These are phyloP conservation scores for Chlamydomonas sp. DNA, from an alignment of 139 green algal genomes.

Conservation along the genomic window DNA sequence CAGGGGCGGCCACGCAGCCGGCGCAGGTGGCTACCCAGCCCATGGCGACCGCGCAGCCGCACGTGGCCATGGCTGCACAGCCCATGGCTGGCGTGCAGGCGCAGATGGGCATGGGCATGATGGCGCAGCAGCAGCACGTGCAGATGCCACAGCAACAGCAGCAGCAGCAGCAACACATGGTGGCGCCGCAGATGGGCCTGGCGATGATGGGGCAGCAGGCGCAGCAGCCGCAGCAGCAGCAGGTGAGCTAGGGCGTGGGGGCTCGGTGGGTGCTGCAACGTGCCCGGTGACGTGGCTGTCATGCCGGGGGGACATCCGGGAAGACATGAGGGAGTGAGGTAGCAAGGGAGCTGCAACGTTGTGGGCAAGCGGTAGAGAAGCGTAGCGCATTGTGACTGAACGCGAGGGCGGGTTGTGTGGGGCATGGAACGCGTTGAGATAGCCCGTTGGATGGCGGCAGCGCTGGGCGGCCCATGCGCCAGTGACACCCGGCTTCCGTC, in stretches of 20 bases:
- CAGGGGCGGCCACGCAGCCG: not conserved
- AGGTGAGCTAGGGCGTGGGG: not conserved
- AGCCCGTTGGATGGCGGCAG: no score
- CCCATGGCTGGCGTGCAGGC: not conserved
- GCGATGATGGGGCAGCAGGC: not conserved
- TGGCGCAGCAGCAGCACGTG: not conserved
- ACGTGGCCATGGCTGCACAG: not conserved
- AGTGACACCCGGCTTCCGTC: no score
- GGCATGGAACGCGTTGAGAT: no score
- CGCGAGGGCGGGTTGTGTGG: no score
- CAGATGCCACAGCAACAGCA: not conserved
- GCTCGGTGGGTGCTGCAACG: not conserved
- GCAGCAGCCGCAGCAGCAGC: constrained; percentile 8
- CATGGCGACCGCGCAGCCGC: not conserved
- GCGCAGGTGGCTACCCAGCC: not conserved
- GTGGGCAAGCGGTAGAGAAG: no score
- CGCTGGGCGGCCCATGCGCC: no score
- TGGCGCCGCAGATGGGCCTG: not conserved
- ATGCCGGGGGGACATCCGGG: not conserved
- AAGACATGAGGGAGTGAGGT: no score
- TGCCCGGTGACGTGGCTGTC: not conserved
- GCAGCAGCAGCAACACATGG: not conserved
- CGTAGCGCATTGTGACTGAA: no score
- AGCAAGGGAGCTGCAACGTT: no score
- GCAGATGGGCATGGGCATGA: not conserved